A percentile compares a stretch with the other conserved stretches of the same genome.
Evolutionary conservation across 1,284 basidiomycete genomes (phyloP).

Genomic region (Ustilago hordei): DNA sequence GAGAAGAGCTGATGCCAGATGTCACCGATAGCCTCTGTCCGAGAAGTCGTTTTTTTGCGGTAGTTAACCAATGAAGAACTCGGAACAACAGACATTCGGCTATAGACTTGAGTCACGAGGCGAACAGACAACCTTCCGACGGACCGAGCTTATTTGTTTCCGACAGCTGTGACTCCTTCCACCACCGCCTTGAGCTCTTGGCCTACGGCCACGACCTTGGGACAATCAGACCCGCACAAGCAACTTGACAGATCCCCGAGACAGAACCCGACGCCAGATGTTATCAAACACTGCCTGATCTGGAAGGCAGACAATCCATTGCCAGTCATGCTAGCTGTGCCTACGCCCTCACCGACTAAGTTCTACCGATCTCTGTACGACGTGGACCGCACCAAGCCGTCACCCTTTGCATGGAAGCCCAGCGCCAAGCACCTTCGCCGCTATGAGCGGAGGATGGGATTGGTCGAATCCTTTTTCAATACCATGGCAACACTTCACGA

Average conservation of each 20-base stretch:
- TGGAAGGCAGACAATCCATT: neutral
- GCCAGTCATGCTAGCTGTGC: constrained; percentile 27
- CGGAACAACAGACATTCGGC: neutral
- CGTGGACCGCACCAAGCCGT: constrained; percentile 39
- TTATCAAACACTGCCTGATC: neutral
- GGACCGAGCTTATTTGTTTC: neutral
- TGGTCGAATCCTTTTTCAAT: constrained; percentile 52
- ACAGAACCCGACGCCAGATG: neutral
- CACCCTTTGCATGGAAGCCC: constrained; percentile 45
- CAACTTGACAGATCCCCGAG: neutral
- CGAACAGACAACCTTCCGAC: neutral
- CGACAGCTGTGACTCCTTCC: neutral
- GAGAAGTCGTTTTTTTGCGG: constrained; percentile 2
- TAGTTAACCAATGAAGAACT: neutral
- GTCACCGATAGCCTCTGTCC: constrained; percentile 1
- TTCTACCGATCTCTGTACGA: constrained; percentile 44
- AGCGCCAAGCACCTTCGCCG: constrained; percentile 14
- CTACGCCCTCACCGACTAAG: constrained; percentile 19
- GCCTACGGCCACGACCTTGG: neutral
- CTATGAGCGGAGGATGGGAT: constrained; percentile 44
- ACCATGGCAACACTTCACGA: constrained; percentile 49
- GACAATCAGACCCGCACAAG: neutral
- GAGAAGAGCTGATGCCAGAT: neutral
- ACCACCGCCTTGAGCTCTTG: neutral
- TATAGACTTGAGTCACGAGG: neutral